Conservation (phyloP, 2,329 filamentous ascomycete genomes). For the Tolypocladium endophyticum region DNA sequence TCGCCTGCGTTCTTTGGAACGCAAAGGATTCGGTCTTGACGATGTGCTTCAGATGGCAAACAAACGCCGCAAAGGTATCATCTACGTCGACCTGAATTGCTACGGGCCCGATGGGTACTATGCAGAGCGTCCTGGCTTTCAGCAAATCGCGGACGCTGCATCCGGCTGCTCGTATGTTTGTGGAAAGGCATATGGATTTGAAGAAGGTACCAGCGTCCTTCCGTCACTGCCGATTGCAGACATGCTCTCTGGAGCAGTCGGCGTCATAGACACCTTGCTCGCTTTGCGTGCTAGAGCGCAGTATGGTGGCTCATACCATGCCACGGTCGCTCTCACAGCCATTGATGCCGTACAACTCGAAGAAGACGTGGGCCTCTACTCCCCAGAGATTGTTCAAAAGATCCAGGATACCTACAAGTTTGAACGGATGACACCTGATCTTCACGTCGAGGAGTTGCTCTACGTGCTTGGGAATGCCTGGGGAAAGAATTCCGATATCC, state of each 20-base stretch:
- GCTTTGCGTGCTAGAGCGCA: slow-evolving; percentile 19
- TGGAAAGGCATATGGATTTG: slow-evolving; percentile 14
- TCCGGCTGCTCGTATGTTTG: slow-evolving; percentile 21
- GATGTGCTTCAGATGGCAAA: slow-evolving; percentile 34
- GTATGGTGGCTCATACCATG: slow-evolving; percentile 19
- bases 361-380: slow-evolving; percentile 20
- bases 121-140: slow-evolving; percentile 52
- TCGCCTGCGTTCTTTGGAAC: slow-evolving; percentile 29
- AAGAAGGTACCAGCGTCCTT: slow-evolving; percentile 13
- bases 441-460: neutral
- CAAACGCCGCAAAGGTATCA: slow-evolving; percentile 44
- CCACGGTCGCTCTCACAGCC: slow-evolving; percentile 16
- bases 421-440: neutral
- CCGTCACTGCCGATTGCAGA: slow-evolving; percentile 15
- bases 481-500: neutral
- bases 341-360: slow-evolving; percentile 16
- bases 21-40: slow-evolving; percentile 28
- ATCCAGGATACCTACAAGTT: slow-evolving; percentile 2
- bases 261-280: slow-evolving; percentile 20
- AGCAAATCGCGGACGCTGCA: slow-evolving; percentile 49
- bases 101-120: slow-evolving; percentile 49
- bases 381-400: slow-evolving; percentile 5
- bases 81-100: slow-evolving; percentile 57
- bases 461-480: neutral
- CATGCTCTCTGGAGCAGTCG: slow-evolving; percentile 22